Base-by-base conservation (phyloP, 768 basidiomycete genomes). In the Lanmaoa pseudosensibilis region DNA sequence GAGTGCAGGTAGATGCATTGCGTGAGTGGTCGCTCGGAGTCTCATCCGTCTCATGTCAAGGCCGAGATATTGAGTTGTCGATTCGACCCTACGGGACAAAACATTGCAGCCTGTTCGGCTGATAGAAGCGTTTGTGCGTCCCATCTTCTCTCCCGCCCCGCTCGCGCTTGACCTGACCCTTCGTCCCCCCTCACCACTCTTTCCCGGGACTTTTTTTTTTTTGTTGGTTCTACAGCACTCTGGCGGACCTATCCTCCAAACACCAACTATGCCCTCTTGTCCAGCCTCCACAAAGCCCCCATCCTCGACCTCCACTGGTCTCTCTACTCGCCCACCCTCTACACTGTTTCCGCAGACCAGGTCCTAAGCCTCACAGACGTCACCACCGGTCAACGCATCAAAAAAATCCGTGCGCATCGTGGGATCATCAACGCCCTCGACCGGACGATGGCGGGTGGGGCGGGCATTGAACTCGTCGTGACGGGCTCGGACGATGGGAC, bases 261-360 rank as follows among this genome's bases (percentile, higher is more conserved):
- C 65, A 90, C 83, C 23, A 98, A 98, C 79, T 98, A 95, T 64
- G 95, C 85, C 23, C 83, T 93, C 3, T 77, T 98, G 25, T 83
- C 87, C 12, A 87, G 81, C 64, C 81, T 90, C 49, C 87, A 92
- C 70, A 98, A 97, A 75, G 89, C 91, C 13, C 89, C 95, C 54
- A 89, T 98, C 44, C 83, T 93, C 49, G 94, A 98, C 77, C 82
- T 96, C 1, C 92, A 93, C 57, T 98, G 91, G 90, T 91, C 90
- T 0, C 80, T 94, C 47, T 81, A 74, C 71, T 85, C 85, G 1
- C 82, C 87, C 11, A 75, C 80, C 33, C 75, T 96, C 44, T 93
- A 91, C 75, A 87, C 89, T 54, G 90, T 92, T 57, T 86, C 88
- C 0, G 92, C 94, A n/a, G 97, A 99, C 79, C 90, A 91, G 62